Conservation (phyloP, 441 rosid species). For the Jatropha podagrica region DNA sequence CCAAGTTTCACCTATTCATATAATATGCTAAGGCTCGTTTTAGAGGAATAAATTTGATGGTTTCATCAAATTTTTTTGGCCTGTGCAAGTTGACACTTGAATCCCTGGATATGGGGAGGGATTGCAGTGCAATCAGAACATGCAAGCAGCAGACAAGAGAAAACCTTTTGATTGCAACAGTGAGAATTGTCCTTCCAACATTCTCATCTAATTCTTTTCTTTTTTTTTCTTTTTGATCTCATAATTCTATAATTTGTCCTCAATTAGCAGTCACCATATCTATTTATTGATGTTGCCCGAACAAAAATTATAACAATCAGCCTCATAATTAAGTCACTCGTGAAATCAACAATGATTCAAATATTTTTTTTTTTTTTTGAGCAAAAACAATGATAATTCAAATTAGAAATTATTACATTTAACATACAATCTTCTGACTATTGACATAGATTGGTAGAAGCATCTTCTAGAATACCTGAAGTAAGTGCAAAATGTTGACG, state of each 20-base stretch:
- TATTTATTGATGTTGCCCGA: not conserved
- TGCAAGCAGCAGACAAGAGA: not conserved
- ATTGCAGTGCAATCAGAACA: not conserved
- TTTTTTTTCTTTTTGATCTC: not conserved
- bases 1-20: not conserved
- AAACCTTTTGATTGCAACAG: not conserved
- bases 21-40: not conserved
- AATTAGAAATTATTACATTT: not conserved
- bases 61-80: not conserved
- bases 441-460: not conserved
- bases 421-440: not conserved
- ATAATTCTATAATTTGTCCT: not conserved
- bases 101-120: not conserved
- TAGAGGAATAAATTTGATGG: not conserved
- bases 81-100: not conserved
- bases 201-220: not conserved
- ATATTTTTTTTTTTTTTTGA: no score
- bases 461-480: constrained; percentile 57
- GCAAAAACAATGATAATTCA: no score
- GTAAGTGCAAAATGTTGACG: constrained; percentile 64
- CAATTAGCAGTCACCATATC: not conserved
- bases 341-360: no score
- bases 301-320: not conserved
- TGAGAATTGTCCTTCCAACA: not conserved
- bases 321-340: not conserved